Evolutionary conservation across 176 grass and related monocot species (phyloP).

Genomic region (Triticum monococcum): DNA sequence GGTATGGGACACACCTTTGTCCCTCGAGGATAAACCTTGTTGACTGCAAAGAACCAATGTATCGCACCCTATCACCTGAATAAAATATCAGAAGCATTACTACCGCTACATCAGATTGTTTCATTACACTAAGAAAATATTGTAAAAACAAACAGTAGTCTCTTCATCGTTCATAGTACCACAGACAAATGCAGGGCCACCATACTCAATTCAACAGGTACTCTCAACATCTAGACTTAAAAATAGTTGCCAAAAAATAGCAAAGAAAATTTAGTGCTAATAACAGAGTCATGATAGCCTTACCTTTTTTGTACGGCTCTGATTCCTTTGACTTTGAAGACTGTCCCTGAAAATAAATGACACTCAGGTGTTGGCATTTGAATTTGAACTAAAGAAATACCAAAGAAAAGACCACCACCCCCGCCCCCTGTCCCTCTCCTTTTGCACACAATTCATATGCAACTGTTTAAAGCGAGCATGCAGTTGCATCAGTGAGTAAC

Average conservation of each 20-base stretch:
- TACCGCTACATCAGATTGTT: slow-evolving; percentile 17
- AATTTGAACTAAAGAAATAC: neutral
- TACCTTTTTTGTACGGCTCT: slow-evolving; percentile 72
- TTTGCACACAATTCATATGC: neutral
- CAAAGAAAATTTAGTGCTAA: neutral
- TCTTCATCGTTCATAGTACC: neutral
- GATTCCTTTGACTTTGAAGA: slow-evolving; percentile 74
- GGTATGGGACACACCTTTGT: slow-evolving; percentile 38
- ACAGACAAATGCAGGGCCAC: neutral
- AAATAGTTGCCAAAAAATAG: neutral
- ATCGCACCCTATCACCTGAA: slow-evolving; percentile 96
- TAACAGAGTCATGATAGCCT: neutral
- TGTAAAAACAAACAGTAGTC: neutral
- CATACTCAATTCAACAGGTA: neutral
- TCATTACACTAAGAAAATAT: slow-evolving; percentile 24
- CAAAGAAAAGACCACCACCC: neutral
- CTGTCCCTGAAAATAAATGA: slow-evolving; percentile 62
- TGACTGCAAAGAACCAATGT: slow-evolving; percentile 44
- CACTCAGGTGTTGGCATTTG: neutral
- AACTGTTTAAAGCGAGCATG: neutral
- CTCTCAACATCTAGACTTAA: neutral
- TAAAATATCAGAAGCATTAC: slow-evolving; percentile 35
- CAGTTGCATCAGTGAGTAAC: neutral
- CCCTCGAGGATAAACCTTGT: slow-evolving; percentile 37
- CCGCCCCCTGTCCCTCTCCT: neutral